These are phyloP conservation scores for Daldinia loculata DNA, from an alignment of 495 filamentous ascomycete genomes.

Conservation along the genomic window DNA sequence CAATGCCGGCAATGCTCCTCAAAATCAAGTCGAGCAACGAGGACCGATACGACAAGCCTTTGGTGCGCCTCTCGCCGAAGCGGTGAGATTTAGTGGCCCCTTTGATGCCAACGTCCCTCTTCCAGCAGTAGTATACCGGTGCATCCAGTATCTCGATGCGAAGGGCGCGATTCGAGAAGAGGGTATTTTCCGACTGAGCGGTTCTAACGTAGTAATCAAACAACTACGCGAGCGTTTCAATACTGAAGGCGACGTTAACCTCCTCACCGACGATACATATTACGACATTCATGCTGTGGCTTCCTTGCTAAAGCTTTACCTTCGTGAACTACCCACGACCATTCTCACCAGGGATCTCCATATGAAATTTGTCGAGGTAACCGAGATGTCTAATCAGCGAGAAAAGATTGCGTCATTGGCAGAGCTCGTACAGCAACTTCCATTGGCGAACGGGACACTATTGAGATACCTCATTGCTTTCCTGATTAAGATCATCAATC, in stretches of 20 bases:
- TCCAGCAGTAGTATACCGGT: slow-evolving; percentile 96
- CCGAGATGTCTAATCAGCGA: slow-evolving; percentile 76
- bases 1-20: slow-evolving; percentile 42
- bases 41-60: slow-evolving; percentile 78
- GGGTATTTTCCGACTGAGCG: slow-evolving; percentile 95
- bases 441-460: slow-evolving; percentile 79
- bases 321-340: slow-evolving; percentile 88
- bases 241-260: slow-evolving; percentile 89
- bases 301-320: slow-evolving; percentile 90
- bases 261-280: slow-evolving; percentile 82
- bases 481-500: slow-evolving; percentile 87
- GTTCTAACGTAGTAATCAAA: slow-evolving; percentile 93
- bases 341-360: slow-evolving; percentile 92
- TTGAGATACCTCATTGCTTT: slow-evolving; percentile 85
- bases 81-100: slow-evolving; percentile 81
- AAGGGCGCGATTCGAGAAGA: slow-evolving; percentile 88
- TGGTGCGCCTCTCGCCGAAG: slow-evolving; percentile 85
- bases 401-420: slow-evolving; percentile 87
- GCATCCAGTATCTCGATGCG: slow-evolving; percentile 88
- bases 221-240: slow-evolving; percentile 91
- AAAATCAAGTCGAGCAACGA: slow-evolving; percentile 54
- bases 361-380: slow-evolving; percentile 84
- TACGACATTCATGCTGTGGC: slow-evolving; percentile 97
- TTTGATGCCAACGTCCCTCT: slow-evolving; percentile 74
- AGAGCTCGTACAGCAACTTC: slow-evolving; percentile 83